These are phyloP conservation scores for Schrenkiella parvula DNA, from an alignment of 345 rosid genomes.

Conservation along the genomic window DNA sequence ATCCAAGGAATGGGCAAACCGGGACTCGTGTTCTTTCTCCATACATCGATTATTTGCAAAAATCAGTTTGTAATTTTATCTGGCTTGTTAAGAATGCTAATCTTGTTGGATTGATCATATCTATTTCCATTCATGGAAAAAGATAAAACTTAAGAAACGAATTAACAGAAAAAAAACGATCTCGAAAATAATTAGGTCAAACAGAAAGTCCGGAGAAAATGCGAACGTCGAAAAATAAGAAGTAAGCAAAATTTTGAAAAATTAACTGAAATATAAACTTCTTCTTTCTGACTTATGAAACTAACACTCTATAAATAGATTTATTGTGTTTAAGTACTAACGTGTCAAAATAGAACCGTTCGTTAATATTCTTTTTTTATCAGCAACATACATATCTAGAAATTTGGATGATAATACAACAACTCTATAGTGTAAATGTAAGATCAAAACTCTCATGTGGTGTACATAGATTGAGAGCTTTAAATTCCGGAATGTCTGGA, in stretches of 20 bases:
- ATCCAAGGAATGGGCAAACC: background rate
- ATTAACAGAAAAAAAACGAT: background rate
- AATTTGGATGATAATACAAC: no score
- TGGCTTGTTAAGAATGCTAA: background rate
- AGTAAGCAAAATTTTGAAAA: background rate
- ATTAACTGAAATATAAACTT: no score
- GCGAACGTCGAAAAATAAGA: background rate
- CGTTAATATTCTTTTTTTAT: background rate
- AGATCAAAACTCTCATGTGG: background rate
- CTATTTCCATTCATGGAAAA: background rate
- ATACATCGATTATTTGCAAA: background rate
- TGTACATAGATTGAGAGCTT: background rate
- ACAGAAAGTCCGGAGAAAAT: background rate
- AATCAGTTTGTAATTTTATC: background rate
- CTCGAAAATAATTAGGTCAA: background rate
- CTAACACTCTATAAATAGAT: background rate
- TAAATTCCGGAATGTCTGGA: background rate
- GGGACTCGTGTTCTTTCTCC: background rate
- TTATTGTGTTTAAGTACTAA: background rate
- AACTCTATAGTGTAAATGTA: no score
- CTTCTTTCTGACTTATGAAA: background rate
- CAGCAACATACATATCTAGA: no score
- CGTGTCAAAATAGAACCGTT: background rate
- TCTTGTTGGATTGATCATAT: background rate
- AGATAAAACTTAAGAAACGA: background rate